Base-by-base conservation (phyloP, 2,329 filamentous ascomycete genomes). In the Fusarium sp. region DNA sequence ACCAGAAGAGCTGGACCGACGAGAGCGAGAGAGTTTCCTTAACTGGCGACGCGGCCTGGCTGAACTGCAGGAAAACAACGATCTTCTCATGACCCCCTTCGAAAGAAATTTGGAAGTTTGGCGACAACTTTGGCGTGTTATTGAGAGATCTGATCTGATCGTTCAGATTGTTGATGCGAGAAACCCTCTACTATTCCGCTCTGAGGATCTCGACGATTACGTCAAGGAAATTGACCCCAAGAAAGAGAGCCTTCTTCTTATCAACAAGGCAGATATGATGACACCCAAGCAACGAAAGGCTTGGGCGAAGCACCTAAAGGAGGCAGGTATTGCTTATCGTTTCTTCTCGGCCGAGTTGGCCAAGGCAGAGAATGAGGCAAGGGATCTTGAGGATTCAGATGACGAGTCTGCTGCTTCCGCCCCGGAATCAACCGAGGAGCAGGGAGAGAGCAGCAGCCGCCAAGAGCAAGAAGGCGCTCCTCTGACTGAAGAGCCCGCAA, bases 201-300 rank as follows among this genome's bases (percentile, higher is more conserved):
- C 92, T 7, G 95, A 97, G 73, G 96, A 99, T 83, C 82, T 99
- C 65, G 96, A 98, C 77, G 86, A 84, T 71, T 99, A 99, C 74
- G 96, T 99, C 75, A 97, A 97, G 81, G 93, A 97, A 74, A 91
- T 98, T 26, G 92, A 97, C 75, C 81, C 89, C 3, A 90, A 89
- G 78, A 98, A 99, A 84, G 88, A 94, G 78, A 99, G 98, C 79
- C 77, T 99, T 76, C 80, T 99, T 58, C 84, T 99, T 58, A 95
- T 99, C 77, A 99, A 99, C 85, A 99, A 99, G 85, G 94, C 96
- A 46, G 96, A 99, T 81, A 98, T 99, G 96, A 94, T 99, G 93
- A 97, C 94, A 3, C 80, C 89, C 49, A 89, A 89, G 75, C 97
- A 99, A 82, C 86, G 96, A 70, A 87, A 87, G 70, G 84, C 86